Evolutionary conservation across 2,329 filamentous ascomycete genomes (phyloP), one percentile per base, ranked within the genome.

Genomic region (Rutstroemia sp.): DNA sequence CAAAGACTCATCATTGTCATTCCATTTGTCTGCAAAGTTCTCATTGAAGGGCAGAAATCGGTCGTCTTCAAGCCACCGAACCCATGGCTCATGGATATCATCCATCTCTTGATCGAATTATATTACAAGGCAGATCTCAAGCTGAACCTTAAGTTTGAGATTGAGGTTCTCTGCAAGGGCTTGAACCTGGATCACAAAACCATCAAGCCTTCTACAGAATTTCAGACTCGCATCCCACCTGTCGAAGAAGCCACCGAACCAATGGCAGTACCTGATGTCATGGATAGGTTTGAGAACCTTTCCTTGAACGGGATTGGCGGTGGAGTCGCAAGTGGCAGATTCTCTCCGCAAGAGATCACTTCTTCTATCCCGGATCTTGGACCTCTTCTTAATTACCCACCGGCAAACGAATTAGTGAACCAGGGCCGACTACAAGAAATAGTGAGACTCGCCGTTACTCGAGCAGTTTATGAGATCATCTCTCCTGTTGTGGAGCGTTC

Each of bases 101-200:
- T 99, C 55, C 83, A 89, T 61, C 77, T 97, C 7, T 79, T 99
- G 38, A 89, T 96, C 65, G 95, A 99, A 68, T 79, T 99, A 4
- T 99, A 99, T 67, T 87, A 96, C 67, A 88, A 88, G 66, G 90
- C 89, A 14, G 92, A 96, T 65, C 76, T 99, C 56, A 97, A 97
- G 71, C 81, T 99, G 39, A 97, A 97, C 64, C 84, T 96, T 51
- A 99, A 97, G 67, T 99, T 99, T 65, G 94, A 99, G 71, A 97
- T 99, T 57, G 94, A 99, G 72, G 92, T 99, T 25, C 79, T 99
- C 23, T 99, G 92, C 76, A 95, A 95, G 69, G 92, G 92, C 12
- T 76, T 99, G 16, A 87, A 86, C 54, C 78, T 97, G n/a, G 91
- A 97, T 60, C 88, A 96, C 72, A 96, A 95, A 73, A 86, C 82